Conservation (phyloP, 805 yeast genomes). For the Candida yuanshanica region DNA sequence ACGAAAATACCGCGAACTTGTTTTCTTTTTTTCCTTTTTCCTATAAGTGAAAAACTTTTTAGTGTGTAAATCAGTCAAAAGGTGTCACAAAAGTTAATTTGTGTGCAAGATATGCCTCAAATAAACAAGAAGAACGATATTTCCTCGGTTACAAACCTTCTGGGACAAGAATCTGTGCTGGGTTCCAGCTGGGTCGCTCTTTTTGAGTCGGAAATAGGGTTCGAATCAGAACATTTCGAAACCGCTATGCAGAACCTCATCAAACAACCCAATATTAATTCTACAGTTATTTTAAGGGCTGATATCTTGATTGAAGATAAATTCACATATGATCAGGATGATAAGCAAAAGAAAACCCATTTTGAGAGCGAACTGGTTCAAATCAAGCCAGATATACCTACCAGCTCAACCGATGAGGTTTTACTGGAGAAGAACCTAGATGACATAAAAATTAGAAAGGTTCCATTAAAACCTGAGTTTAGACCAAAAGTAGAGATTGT, state of each 20-base stretch:
- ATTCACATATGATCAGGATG: constrained; percentile 29
- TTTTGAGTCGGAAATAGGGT: constrained; percentile 43
- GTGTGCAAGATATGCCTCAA: too few relatives aligned
- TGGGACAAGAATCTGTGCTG: constrained; percentile 35
- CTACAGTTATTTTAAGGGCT: constrained; percentile 85
- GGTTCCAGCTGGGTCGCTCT: constrained; percentile 63
- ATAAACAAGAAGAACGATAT: constrained; percentile 7
- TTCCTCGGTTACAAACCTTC: constrained; percentile 33
- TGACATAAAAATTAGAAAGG: constrained; percentile 36
- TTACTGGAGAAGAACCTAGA: constrained; percentile 29
- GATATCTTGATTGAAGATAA: constrained; percentile 59
- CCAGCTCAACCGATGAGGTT: constrained; percentile 17
- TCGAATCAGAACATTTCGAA: constrained; percentile 53
- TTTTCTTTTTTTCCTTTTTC: neutral
- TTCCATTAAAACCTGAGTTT: constrained; percentile 21
- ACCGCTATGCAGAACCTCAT: constrained; percentile 76
- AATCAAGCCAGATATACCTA: constrained; percentile 29
- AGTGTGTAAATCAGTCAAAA: too few relatives aligned
- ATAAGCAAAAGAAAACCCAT: constrained; percentile 16
- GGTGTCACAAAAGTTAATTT: too few relatives aligned
- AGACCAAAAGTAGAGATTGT: constrained; percentile 48
- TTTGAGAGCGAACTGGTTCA: constrained; percentile 22
- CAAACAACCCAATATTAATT: constrained; percentile 82
- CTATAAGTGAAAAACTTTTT: neutral
- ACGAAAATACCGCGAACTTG: neutral